Evolutionary conservation across 148 eudicot genomes (phyloP).

Genomic region (Camellia japonica): DNA sequence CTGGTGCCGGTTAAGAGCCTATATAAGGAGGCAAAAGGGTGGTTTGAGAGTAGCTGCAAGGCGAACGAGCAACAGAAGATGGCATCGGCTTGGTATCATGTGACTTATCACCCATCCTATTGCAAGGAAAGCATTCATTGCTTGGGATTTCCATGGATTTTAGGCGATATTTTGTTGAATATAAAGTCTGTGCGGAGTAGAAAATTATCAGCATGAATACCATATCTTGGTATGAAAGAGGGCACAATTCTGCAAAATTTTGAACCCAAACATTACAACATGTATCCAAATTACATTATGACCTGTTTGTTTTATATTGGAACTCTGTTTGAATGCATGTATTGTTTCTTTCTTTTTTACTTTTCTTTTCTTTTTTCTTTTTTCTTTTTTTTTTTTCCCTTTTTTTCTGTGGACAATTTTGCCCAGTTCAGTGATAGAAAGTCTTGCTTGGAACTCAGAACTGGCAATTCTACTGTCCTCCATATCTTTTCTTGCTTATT

Average conservation of each 20-base stretch:
- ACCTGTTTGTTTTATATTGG: no score
- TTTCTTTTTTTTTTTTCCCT: no score
- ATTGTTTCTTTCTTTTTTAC: no score
- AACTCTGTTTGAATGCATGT: no score
- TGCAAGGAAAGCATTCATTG: slow-evolving; percentile 56
- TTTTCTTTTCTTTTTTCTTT: no score
- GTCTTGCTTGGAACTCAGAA: no score
- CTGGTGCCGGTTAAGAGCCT: slow-evolving; percentile 62
- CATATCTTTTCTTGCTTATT: no score
- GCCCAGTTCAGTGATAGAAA: no score
- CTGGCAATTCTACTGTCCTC: no score
- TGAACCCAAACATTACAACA: background rate
- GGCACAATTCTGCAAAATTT: background rate
- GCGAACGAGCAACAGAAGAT: slow-evolving; percentile 42
- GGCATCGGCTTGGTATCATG: slow-evolving; percentile 97
- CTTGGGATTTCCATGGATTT: slow-evolving; percentile 87
- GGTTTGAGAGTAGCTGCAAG: slow-evolving; percentile 66
- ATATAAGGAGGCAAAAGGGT: slow-evolving; percentile 69
- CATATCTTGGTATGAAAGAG: background rate
- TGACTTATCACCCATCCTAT: slow-evolving; percentile 68
- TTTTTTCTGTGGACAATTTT: no score
- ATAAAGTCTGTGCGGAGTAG: slow-evolving; percentile 49
- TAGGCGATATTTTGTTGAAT: slow-evolving; percentile 61
- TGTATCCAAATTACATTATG: no score
- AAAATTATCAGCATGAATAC: slow-evolving; percentile 13